Conservation (phyloP, 352 stramenopile species). For the Pythium myriotylum region DNA sequence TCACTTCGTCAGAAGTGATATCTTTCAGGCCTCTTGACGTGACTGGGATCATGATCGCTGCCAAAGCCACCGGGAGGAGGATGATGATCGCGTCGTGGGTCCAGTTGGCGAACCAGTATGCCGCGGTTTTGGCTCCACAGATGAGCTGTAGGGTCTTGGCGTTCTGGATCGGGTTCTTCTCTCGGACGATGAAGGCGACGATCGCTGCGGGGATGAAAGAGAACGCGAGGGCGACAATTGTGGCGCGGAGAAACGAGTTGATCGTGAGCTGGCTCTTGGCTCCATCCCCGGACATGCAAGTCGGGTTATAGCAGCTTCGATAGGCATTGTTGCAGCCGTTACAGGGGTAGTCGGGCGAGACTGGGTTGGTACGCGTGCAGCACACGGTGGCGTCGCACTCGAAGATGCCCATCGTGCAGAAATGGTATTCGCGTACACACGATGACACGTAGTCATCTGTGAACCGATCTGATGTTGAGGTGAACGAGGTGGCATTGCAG, state of each 20-base stretch:
- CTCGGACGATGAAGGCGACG: conserved; percentile 48
- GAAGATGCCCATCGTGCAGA: too few species aligned
- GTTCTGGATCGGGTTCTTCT: conserved; percentile 58
- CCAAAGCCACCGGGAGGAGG: conserved; percentile 34
- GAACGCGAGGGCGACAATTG: conserved; percentile 48
- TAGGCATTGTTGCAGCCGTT: too few species aligned
- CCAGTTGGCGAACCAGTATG: conserved; percentile 50
- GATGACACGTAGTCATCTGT: too few species aligned
- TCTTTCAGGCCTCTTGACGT: too few species aligned
- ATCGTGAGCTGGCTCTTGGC: conserved; percentile 48
- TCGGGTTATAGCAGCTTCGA: conserved; percentile 50
- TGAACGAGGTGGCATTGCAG: neutral
- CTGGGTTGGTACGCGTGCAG: too few species aligned
- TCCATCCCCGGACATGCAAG: conserved; percentile 27
- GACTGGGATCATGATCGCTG: too few species aligned
- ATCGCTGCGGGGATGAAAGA: conserved; percentile 47
- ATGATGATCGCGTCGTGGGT: conserved; percentile 42
- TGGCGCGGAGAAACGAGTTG: conserved; percentile 41
- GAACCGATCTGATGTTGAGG: too few species aligned
- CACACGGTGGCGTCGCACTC: too few species aligned
- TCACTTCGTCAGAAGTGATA: too few species aligned
- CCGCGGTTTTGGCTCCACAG: conserved; percentile 36
- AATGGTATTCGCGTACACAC: too few species aligned
- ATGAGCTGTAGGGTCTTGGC: conserved; percentile 57
- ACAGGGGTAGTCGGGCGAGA: too few species aligned